A percentile compares a stretch with the other conserved stretches of the same genome.
Evolutionary conservation across 257 asterid genomes (phyloP).

Genomic region (Petrea volubilis): DNA sequence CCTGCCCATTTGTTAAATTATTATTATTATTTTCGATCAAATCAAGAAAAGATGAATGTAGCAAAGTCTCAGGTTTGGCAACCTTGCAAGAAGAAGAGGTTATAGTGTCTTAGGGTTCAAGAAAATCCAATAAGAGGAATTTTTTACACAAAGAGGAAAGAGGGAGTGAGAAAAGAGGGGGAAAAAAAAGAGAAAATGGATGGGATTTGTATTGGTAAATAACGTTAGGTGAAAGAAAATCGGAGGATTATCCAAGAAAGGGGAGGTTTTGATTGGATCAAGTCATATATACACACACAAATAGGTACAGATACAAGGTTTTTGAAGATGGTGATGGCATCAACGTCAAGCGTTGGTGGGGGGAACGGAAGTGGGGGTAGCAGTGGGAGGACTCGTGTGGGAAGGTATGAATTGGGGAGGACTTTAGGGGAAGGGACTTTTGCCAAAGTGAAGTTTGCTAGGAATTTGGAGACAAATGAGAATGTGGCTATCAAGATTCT

Average conservation of each 20-base stretch:
- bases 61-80: slow-evolving; percentile 93
- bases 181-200: slow-evolving; percentile 29
- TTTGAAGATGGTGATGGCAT: slow-evolving; percentile 47
- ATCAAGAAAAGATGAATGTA: slow-evolving; percentile 46
- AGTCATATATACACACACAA: neutral
- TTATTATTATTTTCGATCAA: neutral
- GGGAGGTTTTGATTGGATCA: slow-evolving; percentile 13
- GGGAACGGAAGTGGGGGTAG: slow-evolving; percentile 27
- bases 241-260: slow-evolving; percentile 4
- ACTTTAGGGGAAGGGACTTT: slow-evolving; percentile 90
- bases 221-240: slow-evolving; percentile 5
- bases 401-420: slow-evolving; percentile 88
- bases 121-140: neutral
- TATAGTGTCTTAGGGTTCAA: slow-evolving; percentile 32
- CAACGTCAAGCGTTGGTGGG: slow-evolving; percentile 54
- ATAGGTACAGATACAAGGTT: slow-evolving; percentile 7
- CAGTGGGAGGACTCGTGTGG: slow-evolving; percentile 73
- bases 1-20: neutral
- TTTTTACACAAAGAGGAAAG: neutral
- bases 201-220: slow-evolving; percentile 50
- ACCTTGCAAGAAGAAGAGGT: slow-evolving; percentile 92
- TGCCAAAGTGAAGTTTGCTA: slow-evolving; percentile 94
- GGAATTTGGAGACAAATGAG: slow-evolving; percentile 72
- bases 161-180: neutral
- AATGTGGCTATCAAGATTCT: slow-evolving; percentile 94